A percentile compares a stretch with the other conserved stretches of the same genome.
Evolutionary conservation across 129 eudicot species (phyloP).

Genomic region (Glebionis coronaria): DNA sequence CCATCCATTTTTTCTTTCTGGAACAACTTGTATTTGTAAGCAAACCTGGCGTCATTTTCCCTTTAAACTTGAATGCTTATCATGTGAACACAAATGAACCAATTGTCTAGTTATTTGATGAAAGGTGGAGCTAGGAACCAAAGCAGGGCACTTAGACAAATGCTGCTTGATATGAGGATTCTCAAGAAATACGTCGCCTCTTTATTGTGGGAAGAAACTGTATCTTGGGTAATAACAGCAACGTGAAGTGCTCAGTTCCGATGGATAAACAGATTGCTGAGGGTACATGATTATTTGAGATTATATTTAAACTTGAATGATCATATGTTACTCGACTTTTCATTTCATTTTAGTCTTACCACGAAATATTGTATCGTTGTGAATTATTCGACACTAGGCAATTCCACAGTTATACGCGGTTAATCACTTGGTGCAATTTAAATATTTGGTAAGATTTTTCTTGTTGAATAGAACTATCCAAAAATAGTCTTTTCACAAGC

Average conservation of each 20-base stretch:
- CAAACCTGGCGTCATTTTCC: slow-evolving; percentile 38
- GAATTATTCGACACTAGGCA: no score
- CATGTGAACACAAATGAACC: slow-evolving; percentile 12
- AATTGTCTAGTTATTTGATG: no score
- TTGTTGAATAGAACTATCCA: no score
- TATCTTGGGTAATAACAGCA: slow-evolving; percentile 44
- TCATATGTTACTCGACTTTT: no score
- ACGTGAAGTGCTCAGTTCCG: slow-evolving; percentile 72
- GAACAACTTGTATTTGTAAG: slow-evolving; percentile 92
- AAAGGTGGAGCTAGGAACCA: slow-evolving; percentile 94
- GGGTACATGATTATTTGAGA: no score
- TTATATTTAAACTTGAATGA: no score
- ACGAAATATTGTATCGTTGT: no score
- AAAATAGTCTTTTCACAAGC: no score
- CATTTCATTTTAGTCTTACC: no score
- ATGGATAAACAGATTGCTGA: slow-evolving; percentile 87
- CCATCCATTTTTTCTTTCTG: slow-evolving; percentile 97
- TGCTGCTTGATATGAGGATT: slow-evolving; percentile 97
- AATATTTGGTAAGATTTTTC: no score
- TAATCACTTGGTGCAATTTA: no score
- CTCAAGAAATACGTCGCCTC: slow-evolving; percentile 86
- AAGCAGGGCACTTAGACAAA: slow-evolving; percentile 89
- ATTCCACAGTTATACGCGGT: no score
- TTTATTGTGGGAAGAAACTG: slow-evolving; percentile 95
- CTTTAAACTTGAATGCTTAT: not conserved